phyloP scores from a whole-genome alignment of 208 protist species.

The Leptomonas pyrrhocoris region DNA sequence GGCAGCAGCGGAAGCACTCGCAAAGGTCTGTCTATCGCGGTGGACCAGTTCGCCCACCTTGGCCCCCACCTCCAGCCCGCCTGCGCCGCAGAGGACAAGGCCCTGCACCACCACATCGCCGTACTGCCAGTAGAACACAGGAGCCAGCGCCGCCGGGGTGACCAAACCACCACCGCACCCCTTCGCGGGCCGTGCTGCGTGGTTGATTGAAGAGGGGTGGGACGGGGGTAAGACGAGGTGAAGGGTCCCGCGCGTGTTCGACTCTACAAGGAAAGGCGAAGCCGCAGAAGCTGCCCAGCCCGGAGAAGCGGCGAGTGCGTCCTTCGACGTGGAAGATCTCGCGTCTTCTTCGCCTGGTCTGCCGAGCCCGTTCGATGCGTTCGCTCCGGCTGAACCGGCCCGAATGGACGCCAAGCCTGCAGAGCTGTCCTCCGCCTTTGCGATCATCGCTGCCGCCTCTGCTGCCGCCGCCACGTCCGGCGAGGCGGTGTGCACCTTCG shows the following conservation, averaged over 20 bases:
- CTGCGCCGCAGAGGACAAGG: conserved; percentile 31
- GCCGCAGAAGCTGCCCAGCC: neutral
- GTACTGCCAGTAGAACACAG: conserved; percentile 57
- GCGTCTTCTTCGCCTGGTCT: neutral
- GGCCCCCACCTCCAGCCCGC: conserved; percentile 21
- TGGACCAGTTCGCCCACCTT: conserved; percentile 20
- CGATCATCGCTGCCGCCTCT: neutral
- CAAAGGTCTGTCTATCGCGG: neutral
- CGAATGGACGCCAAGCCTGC: neutral
- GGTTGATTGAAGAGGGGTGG: neutral
- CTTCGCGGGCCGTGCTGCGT: neutral
- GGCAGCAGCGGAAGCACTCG: neutral
- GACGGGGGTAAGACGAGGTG: conserved; percentile 11
- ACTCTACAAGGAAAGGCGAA: neutral
- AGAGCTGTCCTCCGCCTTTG: neutral
- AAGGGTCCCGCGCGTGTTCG: conserved; percentile 1
- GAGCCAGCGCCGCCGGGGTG: conserved; percentile 20
- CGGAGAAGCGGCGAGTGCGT: neutral
- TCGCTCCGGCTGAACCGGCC: neutral
- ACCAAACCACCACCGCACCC: neutral
- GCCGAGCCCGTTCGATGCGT: no score
- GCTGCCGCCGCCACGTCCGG: neutral
- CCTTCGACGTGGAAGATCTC: neutral
- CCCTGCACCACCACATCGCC: conserved; percentile 49
- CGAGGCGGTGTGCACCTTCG: conserved; percentile 3